Conservation (phyloP, 2,329 filamentous ascomycete species). For the Aspergillus sp. region DNA sequence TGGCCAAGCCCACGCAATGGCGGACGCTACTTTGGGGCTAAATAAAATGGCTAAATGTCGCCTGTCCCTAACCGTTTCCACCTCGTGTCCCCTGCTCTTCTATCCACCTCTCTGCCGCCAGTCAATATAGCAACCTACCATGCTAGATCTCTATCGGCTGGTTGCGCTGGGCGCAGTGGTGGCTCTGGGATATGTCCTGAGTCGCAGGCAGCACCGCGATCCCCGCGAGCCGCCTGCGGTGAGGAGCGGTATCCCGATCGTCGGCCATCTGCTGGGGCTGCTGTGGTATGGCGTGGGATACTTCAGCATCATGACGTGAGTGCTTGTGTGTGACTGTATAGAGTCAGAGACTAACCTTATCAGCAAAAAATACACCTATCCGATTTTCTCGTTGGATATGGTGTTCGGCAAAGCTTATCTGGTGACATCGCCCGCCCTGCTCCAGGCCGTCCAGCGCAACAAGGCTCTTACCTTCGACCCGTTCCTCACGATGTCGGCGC, state of each 20-base stretch:
- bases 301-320: slow-evolving; percentile 18
- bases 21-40: too few relatives aligned
- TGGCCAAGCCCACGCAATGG: too few relatives aligned
- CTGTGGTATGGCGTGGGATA: slow-evolving; percentile 23
- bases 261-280: slow-evolving; percentile 26
- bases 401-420: slow-evolving; percentile 25
- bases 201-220: slow-evolving; percentile 14
- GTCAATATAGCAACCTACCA: too few relatives aligned
- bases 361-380: slow-evolving; percentile 15
- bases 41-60: too few relatives aligned
- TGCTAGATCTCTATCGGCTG: too few relatives aligned
- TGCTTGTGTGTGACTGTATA: neutral
- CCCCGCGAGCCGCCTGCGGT: slow-evolving; percentile 25
- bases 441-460: slow-evolving; percentile 23
- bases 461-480: slow-evolving; percentile 23
- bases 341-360: neutral
- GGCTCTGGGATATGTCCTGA: too few relatives aligned
- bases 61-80: too few relatives aligned
- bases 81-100: too few relatives aligned
- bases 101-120: too few relatives aligned
- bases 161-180: too few relatives aligned
- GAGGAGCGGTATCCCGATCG: slow-evolving; percentile 19
- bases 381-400: slow-evolving; percentile 23
- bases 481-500: slow-evolving; percentile 14
- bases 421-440: slow-evolving; percentile 21